phyloP scores from a whole-genome alignment of 2,329 filamentous ascomycete species.

The Neofusicoccum kwambonambiense region DNA sequence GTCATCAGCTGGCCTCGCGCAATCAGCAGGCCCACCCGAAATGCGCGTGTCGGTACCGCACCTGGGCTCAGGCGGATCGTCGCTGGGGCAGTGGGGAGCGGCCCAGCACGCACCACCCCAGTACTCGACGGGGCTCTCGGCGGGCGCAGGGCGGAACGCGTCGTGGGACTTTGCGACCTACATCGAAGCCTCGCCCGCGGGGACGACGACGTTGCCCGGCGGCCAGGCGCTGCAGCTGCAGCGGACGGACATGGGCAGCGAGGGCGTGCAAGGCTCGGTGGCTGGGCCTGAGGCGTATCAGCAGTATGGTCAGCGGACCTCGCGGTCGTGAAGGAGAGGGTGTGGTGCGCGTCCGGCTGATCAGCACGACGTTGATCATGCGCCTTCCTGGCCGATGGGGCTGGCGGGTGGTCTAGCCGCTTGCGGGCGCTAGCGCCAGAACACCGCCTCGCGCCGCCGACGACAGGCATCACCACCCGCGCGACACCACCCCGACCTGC shows the following conservation, averaged over 20 bases:
- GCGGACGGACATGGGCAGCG: constrained; percentile 6
- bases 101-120: constrained; percentile 6
- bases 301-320: constrained; percentile 37
- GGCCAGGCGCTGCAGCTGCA: constrained; percentile 28
- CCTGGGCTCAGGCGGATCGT: constrained; percentile 34
- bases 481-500: background rate
- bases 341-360: constrained; percentile 18
- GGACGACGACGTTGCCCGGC: constrained; percentile 23
- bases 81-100: constrained; percentile 29
- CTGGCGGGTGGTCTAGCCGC: constrained; percentile 10
- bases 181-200: constrained; percentile 28
- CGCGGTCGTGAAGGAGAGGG: constrained; percentile 31
- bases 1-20: constrained; percentile 36
- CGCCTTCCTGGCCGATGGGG: constrained; percentile 1
- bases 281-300: constrained; percentile 30
- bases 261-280: constrained; percentile 4
- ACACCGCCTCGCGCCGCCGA: background rate
- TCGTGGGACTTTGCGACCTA: constrained; percentile 39
- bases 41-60: constrained; percentile 32
- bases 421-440: background rate
- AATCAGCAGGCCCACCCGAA: constrained; percentile 34
- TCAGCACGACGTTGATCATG: constrained; percentile 16
- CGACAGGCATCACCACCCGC: constrained; percentile 6
- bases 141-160: constrained; percentile 29
- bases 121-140: constrained; percentile 28